Base-by-base conservation (phyloP, 2,329 filamentous ascomycete species). In the Penicillium sp. region DNA sequence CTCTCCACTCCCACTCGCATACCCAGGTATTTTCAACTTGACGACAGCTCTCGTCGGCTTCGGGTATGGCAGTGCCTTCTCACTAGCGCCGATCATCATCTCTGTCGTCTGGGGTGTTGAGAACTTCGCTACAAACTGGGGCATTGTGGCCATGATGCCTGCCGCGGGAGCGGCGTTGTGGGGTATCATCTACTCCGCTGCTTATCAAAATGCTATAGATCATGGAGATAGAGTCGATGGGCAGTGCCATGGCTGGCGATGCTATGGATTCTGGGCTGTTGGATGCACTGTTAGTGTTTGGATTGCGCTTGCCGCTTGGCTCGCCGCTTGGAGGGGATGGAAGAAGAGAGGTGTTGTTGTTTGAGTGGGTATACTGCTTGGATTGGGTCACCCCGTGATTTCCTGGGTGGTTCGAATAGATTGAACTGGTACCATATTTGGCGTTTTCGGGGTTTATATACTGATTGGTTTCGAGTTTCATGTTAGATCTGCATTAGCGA, bases 61-160 rank as follows among this genome's bases (percentile, higher is more conserved):
- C 1, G 94, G 94, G 42, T 97, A 99, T 69, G 94, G 94, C 42
- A 92, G 92, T 31, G 85, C 92, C 21, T 99, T 97, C 77, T 89
- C 86, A 45, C 82, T 97, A 5, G 89, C 89, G 0, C 94, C 94
- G 2, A 92, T 97, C 60, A 90, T 97, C 53, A 88, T 97, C 63
- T 91, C 88, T n/a, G 92, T 97, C 9, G 93, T 99, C 43, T 99
- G 94, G 94, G 94, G 94, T 24, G 92, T 96, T 0, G 92, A 97
- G 77, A 99, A 97, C 71, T 97, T 99, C 70, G 94, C 91, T 54
- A 99, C 94, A 0, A 97, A 99, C 66, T 99, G 93, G 86, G 94
- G 94, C 9, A 92, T 97, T 57, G 86, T 97, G 7, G 92, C 92
- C 40, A 94, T 95, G 80, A 87, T 93, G 53, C 94, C 94, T 3